Conservation (phyloP, 2,329 filamentous ascomycete species). For the Gaeumannomyces sp. region DNA sequence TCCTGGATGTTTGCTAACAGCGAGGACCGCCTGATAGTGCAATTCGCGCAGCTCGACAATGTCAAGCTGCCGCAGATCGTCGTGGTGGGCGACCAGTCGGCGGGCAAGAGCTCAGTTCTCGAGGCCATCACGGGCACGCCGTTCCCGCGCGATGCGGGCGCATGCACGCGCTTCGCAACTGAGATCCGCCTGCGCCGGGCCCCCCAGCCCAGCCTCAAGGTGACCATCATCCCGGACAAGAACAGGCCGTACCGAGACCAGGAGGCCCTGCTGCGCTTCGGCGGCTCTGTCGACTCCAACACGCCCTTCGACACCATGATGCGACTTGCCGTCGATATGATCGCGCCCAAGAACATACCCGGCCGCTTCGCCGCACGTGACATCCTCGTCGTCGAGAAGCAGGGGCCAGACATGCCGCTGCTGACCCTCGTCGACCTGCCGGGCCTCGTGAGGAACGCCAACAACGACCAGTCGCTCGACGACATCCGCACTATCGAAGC, state of each 20-base stretch:
- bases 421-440: conserved; percentile 58
- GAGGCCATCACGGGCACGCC: conserved; percentile 58
- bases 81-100: conserved; percentile 58
- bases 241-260: conserved; percentile 40
- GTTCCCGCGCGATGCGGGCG: conserved; percentile 52
- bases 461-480: conserved; percentile 43
- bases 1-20: neutral
- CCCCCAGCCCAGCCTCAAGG: conserved; percentile 36
- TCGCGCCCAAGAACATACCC: conserved; percentile 42
- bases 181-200: conserved; percentile 35
- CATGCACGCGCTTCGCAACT: conserved; percentile 57
- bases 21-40: conserved; percentile 14
- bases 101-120: conserved; percentile 58
- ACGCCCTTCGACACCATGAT: conserved; percentile 45
- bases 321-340: conserved; percentile 43
- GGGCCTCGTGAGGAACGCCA: conserved; percentile 49
- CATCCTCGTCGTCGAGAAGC: conserved; percentile 53
- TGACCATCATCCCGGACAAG: conserved; percentile 51
- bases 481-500: conserved; percentile 47
- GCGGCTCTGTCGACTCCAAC: conserved; percentile 37
- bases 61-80: conserved; percentile 53
- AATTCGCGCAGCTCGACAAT: conserved; percentile 28
- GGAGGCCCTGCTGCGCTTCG: conserved; percentile 39
- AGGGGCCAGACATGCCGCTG: conserved; percentile 51
- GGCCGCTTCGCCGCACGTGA: conserved; percentile 46